phyloP scores from a whole-genome alignment of 208 protist genomes.

The Leishmania amazonensis region DNA sequence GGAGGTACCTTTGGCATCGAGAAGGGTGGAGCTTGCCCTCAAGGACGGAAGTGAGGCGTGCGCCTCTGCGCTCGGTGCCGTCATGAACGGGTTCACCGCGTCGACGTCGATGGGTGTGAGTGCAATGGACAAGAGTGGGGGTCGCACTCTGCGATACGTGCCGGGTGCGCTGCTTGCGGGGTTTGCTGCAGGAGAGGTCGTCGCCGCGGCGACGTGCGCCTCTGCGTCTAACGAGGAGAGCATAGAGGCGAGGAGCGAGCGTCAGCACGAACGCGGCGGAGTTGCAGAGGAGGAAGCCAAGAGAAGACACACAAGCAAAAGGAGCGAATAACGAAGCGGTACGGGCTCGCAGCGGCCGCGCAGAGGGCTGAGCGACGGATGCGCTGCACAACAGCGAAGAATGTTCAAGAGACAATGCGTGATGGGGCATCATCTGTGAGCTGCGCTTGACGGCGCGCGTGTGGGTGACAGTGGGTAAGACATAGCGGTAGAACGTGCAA shows the following conservation, averaged over 20 bases:
- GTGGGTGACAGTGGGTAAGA: neutral
- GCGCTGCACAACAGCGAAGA: neutral
- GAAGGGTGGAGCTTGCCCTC: neutral
- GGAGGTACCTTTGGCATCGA: neutral
- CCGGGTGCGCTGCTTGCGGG: neutral
- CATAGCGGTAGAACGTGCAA: neutral
- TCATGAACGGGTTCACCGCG: neutral
- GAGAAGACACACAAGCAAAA: neutral
- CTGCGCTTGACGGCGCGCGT: neutral
- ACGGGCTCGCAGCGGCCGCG: neutral
- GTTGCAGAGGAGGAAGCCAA: neutral
- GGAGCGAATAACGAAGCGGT: neutral
- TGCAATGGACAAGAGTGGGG: slow-evolving; percentile 2
- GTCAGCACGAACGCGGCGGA: neutral
- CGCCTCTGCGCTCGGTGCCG: neutral
- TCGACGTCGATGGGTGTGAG: neutral
- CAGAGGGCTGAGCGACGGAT: neutral
- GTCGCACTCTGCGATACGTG: neutral
- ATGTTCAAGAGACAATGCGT: neutral
- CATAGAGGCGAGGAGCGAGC: neutral
- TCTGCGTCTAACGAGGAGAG: neutral
- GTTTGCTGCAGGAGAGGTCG: neutral
- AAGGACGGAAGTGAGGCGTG: neutral
- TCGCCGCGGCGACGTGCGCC: neutral
- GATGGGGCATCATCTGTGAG: neutral